A percentile compares a stretch with the other conserved stretches of the same genome.
These are phyloP conservation scores for Talaromyces marneffei DNA, from an alignment of 2,329 filamentous ascomycete species.

Conservation along the genomic window DNA sequence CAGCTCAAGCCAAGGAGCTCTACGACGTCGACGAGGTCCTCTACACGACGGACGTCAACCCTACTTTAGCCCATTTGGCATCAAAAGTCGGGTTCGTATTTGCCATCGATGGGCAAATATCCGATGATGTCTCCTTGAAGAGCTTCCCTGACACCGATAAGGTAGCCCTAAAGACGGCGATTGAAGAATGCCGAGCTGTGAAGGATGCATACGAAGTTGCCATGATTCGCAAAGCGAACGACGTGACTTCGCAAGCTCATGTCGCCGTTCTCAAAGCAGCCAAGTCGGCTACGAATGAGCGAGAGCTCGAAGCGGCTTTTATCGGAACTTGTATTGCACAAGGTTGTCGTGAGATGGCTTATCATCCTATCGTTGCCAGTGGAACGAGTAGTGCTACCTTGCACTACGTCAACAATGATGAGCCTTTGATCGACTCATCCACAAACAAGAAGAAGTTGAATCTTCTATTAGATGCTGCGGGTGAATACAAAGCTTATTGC, in stretches of 20 bases:
- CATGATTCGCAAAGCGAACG: constrained; percentile 74
- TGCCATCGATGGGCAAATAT: constrained; percentile 73
- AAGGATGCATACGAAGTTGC: constrained; percentile 84
- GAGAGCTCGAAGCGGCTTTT: constrained; percentile 76
- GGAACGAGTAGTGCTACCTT: constrained; percentile 77
- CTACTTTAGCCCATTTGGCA: constrained; percentile 54
- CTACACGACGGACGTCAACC: constrained; percentile 67
- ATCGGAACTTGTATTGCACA: constrained; percentile 63
- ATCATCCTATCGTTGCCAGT: constrained; percentile 80
- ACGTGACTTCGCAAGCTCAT: constrained; percentile 72
- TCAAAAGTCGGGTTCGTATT: constrained; percentile 53
- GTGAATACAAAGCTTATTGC: constrained; percentile 79
- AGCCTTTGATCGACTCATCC: constrained; percentile 53
- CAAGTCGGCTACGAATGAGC: constrained; percentile 63
- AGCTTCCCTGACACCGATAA: constrained; percentile 62
- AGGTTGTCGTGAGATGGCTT: constrained; percentile 73
- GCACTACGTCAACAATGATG: constrained; percentile 79
- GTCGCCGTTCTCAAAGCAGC: constrained; percentile 63
- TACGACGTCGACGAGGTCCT: constrained; percentile 80
- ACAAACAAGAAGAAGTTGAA: constrained; percentile 53
- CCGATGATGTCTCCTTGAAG: constrained; percentile 64
- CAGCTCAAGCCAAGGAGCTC: constrained; percentile 64
- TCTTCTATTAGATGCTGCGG: constrained; percentile 79
- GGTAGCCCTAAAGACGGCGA: constrained; percentile 58
- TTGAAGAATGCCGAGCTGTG: constrained; percentile 72